Percentiles rank a stretch among this genome's conserved stretches.
phyloP scores from a whole-genome alignment of 495 filamentous ascomycete genomes.

The Arthonia radiata region DNA sequence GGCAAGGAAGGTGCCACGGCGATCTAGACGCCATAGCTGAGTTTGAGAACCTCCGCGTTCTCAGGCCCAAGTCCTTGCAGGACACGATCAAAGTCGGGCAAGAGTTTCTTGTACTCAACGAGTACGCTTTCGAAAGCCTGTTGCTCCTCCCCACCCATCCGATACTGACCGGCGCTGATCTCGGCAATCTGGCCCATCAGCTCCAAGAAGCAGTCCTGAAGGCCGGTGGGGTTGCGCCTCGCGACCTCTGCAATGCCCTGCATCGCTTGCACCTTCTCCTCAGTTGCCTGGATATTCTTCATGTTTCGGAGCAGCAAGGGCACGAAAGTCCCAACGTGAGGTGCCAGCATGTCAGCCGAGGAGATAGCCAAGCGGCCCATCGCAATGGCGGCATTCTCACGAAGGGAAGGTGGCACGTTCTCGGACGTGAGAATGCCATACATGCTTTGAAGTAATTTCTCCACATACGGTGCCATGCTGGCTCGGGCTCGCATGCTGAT shows the following conservation, averaged over 20 bases:
- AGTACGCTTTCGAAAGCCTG: too few relatives aligned
- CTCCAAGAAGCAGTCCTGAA: slow-evolving; percentile 52
- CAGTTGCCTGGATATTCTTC: slow-evolving; percentile 60
- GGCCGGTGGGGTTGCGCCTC: slow-evolving; percentile 41
- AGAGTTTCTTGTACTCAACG: too few relatives aligned
- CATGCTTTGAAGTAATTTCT: slow-evolving; percentile 49
- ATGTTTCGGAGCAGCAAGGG: slow-evolving; percentile 60
- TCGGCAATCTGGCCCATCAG: too few relatives aligned
- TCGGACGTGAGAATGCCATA: slow-evolving; percentile 56
- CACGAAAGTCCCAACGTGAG: slow-evolving; percentile 59
- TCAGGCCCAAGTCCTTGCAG: too few relatives aligned
- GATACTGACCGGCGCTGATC: too few relatives aligned
- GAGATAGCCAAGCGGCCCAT: slow-evolving; percentile 74
- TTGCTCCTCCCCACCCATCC: too few relatives aligned
- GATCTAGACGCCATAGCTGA: too few relatives aligned
- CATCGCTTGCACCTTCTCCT: slow-evolving; percentile 87
- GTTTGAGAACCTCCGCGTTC: too few relatives aligned
- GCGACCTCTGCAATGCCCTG: slow-evolving; percentile 71
- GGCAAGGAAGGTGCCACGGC: too few relatives aligned
- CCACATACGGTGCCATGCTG: slow-evolving; percentile 50
- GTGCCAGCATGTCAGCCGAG: slow-evolving; percentile 49
- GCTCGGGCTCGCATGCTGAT: slow-evolving; percentile 59
- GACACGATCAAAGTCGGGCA: too few relatives aligned
- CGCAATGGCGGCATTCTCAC: slow-evolving; percentile 86
- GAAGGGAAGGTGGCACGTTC: slow-evolving; percentile 70